These are phyloP conservation scores for Pleurotus cornucopiae DNA, from an alignment of 768 basidiomycete genomes.

Conservation along the genomic window DNA sequence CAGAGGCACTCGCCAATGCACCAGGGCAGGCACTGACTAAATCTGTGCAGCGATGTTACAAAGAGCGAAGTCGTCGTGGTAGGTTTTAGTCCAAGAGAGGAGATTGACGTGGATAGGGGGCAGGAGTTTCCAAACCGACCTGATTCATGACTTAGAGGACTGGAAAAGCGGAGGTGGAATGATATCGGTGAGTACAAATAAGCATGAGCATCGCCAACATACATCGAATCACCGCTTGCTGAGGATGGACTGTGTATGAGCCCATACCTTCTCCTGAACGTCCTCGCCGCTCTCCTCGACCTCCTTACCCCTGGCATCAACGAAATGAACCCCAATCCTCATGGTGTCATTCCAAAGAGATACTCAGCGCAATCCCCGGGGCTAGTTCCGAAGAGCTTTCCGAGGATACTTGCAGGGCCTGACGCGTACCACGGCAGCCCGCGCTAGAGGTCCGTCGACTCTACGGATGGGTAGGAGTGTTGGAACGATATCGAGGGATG, in stretches of 20 bases:
- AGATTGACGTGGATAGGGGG: too few species aligned
- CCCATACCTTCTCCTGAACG: not conserved
- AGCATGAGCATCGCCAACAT: too few species aligned
- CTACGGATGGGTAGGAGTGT: slow-evolving; percentile 27
- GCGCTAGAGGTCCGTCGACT: slow-evolving; percentile 23
- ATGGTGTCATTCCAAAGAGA: slow-evolving; percentile 24
- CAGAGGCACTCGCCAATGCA: too few species aligned
- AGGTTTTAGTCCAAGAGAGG: too few species aligned
- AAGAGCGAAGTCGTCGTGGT: too few species aligned
- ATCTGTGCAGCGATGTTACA: too few species aligned
- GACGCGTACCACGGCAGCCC: slow-evolving; percentile 21
- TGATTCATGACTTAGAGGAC: too few species aligned
- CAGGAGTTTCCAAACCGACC: too few species aligned
- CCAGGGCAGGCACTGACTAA: too few species aligned
- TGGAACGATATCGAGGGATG: slow-evolving; percentile 30
- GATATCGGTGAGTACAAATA: too few species aligned
- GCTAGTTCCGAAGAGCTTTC: slow-evolving; percentile 19
- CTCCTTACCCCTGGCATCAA: slow-evolving; percentile 2
- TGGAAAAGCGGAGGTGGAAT: too few species aligned
- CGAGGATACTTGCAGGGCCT: slow-evolving; percentile 18
- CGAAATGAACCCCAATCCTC: slow-evolving; percentile 4
- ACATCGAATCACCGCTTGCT: not conserved
- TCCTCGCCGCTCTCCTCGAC: not conserved
- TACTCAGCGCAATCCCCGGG: slow-evolving; percentile 28
- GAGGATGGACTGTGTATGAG: slow-evolving; percentile 1